Conservation (phyloP, 2,329 filamentous ascomycete species). For the Trematosphaeria pertusa region DNA sequence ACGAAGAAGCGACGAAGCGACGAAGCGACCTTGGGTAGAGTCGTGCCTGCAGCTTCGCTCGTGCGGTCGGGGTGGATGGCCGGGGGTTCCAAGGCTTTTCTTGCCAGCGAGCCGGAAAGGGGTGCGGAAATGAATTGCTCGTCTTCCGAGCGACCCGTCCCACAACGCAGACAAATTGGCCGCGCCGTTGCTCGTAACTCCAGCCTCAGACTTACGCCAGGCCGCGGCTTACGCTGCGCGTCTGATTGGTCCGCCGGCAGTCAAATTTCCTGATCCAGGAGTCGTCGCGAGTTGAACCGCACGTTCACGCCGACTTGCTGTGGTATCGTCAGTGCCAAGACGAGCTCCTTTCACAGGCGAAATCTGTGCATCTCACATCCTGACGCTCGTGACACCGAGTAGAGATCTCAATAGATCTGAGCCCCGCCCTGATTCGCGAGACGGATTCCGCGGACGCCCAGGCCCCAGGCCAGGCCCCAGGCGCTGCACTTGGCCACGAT, state of each 20-base stretch:
- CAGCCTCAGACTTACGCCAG: conserved; percentile 5
- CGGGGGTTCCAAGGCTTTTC: no score
- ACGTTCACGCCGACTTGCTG: not conserved
- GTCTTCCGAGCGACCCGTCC: conserved; percentile 36
- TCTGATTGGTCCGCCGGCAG: conserved; percentile 21
- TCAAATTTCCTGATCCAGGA: not conserved
- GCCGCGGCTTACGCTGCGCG: conserved; percentile 24
- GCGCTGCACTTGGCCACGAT: no score
- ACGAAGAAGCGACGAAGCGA: no score
- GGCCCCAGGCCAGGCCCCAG: no score
- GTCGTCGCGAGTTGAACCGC: not conserved
- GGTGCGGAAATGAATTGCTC: conserved; percentile 44
- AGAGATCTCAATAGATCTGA: no score
- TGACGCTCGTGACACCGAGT: no score
- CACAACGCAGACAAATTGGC: conserved; percentile 9
- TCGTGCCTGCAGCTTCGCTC: no score
- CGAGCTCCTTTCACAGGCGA: not conserved
- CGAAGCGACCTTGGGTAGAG: conserved; percentile 19
- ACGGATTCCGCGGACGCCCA: no score
- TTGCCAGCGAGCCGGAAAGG: no score
- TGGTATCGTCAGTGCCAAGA: conserved; percentile 4
- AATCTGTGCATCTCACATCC: no score
- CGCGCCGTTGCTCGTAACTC: conserved; percentile 25
- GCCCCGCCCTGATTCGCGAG: no score
- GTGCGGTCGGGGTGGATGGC: no score